Conservation (phyloP, 495 filamentous ascomycete species). For the Xanthoparmelia taractica region DNA sequence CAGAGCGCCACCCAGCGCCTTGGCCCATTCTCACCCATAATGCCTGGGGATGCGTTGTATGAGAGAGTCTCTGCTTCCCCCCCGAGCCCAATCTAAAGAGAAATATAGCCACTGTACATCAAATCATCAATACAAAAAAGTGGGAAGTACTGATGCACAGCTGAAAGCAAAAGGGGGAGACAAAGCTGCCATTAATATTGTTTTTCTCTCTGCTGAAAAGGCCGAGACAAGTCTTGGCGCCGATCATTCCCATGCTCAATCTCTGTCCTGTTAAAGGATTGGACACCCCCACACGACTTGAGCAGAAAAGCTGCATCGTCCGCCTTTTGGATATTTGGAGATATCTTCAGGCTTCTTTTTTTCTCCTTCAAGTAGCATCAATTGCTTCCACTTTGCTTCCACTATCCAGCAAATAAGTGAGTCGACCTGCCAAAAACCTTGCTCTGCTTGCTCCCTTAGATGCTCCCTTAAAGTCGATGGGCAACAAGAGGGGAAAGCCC, state of each 20-base stretch:
- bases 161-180: neutral
- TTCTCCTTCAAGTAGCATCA: neutral
- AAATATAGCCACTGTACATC: too few relatives aligned
- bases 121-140: neutral
- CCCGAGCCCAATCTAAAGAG: too few relatives aligned
- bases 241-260: neutral
- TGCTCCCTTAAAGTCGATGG: neutral
- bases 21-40: too few relatives aligned
- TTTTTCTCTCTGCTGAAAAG: too few relatives aligned
- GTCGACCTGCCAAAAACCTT: conserved; percentile 2
- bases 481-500: conserved; percentile 1
- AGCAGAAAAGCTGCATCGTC: neutral
- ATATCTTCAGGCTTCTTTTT: neutral
- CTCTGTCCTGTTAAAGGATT: conserved; percentile 13
- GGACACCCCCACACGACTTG: conserved; percentile 10
- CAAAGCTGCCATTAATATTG: too few relatives aligned
- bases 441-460: conserved; percentile 1
- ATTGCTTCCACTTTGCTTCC: neutral
- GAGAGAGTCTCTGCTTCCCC: too few relatives aligned
- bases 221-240: conserved; percentile 7
- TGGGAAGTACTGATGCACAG: neutral
- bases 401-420: conserved; percentile 6
- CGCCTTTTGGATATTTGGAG: neutral
- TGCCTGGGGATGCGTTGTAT: too few relatives aligned
- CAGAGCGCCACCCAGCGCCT: conserved; percentile 1